Conservation (phyloP, 441 rosid genomes). For the Sinapis alba region DNA sequence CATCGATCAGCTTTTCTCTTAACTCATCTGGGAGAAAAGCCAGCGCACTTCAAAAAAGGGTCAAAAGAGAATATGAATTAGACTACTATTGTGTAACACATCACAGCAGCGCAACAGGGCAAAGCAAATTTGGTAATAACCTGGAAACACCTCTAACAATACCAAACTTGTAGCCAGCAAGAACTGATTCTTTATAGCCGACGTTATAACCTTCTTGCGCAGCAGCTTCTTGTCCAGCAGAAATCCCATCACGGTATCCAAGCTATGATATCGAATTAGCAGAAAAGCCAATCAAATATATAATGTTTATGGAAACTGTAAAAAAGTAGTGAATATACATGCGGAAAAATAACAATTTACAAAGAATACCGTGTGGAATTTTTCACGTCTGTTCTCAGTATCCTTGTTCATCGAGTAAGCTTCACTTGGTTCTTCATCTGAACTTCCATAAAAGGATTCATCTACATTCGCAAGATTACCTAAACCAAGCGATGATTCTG, state of each 20-base stretch:
- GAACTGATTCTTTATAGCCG: slow-evolving; percentile 73
- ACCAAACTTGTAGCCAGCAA: slow-evolving; percentile 70
- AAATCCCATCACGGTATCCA: slow-evolving; percentile 84
- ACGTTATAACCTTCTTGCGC: slow-evolving; percentile 81
- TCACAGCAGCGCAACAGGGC: neutral
- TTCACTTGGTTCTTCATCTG: slow-evolving; percentile 49
- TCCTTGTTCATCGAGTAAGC: slow-evolving; percentile 49
- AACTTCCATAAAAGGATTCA: slow-evolving; percentile 38
- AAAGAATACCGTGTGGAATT: slow-evolving; percentile 53
- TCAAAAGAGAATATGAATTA: neutral
- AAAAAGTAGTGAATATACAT: neutral
- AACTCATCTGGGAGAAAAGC: slow-evolving; percentile 62
- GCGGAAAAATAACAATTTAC: neutral
- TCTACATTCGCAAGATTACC: slow-evolving; percentile 36
- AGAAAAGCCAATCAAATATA: neutral
- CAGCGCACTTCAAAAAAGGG: slow-evolving; percentile 47
- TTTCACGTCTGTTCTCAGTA: slow-evolving; percentile 48
- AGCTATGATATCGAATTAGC: slow-evolving; percentile 39
- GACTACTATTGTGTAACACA: neutral
- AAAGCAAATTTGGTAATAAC: slow-evolving; percentile 38
- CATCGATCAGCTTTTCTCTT: slow-evolving; percentile 51
- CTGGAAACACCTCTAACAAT: slow-evolving; percentile 75
- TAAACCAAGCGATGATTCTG: slow-evolving; percentile 1
- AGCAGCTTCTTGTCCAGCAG: slow-evolving; percentile 71
- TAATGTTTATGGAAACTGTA: neutral